Conservation (phyloP, 495 filamentous ascomycete species). For the Penicillium paradoxum region DNA sequence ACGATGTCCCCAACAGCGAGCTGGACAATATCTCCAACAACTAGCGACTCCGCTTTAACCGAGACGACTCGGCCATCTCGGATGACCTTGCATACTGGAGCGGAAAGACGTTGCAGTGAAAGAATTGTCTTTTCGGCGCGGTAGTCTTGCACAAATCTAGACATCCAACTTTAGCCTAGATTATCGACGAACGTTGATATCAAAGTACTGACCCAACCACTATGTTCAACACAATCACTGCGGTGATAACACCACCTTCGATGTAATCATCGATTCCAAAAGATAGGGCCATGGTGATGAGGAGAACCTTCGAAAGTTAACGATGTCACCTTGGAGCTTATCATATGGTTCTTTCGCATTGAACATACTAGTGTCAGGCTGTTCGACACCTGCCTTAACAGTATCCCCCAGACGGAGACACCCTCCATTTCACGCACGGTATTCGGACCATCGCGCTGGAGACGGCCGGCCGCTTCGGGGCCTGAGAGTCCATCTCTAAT, state of each 20-base stretch:
- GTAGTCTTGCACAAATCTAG: constrained; percentile 72
- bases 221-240: constrained; percentile 78
- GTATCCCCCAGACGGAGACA: constrained; percentile 52
- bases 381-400: constrained; percentile 59
- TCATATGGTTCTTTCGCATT: not conserved
- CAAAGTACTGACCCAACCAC: constrained; percentile 50
- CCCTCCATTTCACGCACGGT: constrained; percentile 52
- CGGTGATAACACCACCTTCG: constrained; percentile 77
- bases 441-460: constrained; percentile 56
- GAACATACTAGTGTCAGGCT: constrained; percentile 54
- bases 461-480: constrained; percentile 48
- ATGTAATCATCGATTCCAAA: constrained; percentile 77
- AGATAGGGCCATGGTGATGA: constrained; percentile 78
- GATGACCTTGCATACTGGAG: constrained; percentile 71
- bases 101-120: constrained; percentile 68
- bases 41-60: constrained; percentile 66
- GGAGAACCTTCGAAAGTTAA: constrained; percentile 55
- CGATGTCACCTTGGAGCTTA: constrained; percentile 1
- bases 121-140: constrained; percentile 84
- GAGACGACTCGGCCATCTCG: constrained; percentile 62
- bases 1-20: constrained; percentile 66
- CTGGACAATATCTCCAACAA: constrained; percentile 76
- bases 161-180: not conserved
- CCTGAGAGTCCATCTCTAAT: constrained; percentile 51
- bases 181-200: not conserved